phyloP scores from a whole-genome alignment of 164 flowering plant species.

The Magnolia kwangsiensis region DNA sequence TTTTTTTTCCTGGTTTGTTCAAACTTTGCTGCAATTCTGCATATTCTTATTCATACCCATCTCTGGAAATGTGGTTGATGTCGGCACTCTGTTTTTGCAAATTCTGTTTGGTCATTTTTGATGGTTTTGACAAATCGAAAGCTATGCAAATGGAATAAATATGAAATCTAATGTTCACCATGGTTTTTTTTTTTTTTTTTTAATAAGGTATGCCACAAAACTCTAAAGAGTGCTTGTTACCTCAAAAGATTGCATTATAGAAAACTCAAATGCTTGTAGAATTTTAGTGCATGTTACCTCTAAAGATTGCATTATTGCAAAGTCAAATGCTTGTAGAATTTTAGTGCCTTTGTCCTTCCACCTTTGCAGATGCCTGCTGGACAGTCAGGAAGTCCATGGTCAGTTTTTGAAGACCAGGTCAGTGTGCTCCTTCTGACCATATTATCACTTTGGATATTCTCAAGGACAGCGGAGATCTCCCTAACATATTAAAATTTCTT shows the following conservation, averaged over 20 bases:
- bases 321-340: neutral
- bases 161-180: too few species aligned
- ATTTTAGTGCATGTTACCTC: neutral
- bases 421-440: neutral
- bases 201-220: neutral
- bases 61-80: too few species aligned
- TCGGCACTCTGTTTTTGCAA: too few species aligned
- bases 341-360: neutral
- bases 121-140: too few species aligned
- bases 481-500: constrained; percentile 5
- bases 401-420: constrained; percentile 91
- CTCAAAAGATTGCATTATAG: neutral
- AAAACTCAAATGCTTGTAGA: neutral
- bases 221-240: neutral
- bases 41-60: too few species aligned
- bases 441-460: neutral
- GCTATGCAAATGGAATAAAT: too few species aligned
- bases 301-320: too few species aligned
- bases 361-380: constrained; percentile 56
- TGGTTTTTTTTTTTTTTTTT: too few species aligned
- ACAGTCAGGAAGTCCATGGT: constrained; percentile 73
- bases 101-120: too few species aligned
- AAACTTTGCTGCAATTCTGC: too few species aligned
- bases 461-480: neutral
- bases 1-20: too few species aligned